A percentile compares a stretch with the other conserved stretches of the same genome.
phyloP scores from a whole-genome alignment of 129 eudicot genomes.

The Flaveria bidentis region DNA sequence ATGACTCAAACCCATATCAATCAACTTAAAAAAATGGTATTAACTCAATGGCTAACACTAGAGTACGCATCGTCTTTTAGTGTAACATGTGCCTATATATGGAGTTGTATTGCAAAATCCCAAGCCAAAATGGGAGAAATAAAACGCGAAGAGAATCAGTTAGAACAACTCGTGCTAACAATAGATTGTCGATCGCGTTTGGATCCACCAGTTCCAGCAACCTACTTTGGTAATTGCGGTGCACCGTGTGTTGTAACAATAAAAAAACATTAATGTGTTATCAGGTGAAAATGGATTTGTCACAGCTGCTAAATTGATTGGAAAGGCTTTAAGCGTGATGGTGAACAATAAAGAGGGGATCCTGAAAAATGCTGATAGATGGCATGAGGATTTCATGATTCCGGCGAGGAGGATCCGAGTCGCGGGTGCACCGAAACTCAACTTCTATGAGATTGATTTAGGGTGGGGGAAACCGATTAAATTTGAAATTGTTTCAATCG shows the following conservation, averaged over 20 bases:
- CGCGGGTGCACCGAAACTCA: conserved; percentile 47
- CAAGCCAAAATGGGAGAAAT: conserved; percentile 9
- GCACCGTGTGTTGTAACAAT: conserved; percentile 6
- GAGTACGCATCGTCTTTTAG: conserved; percentile 47
- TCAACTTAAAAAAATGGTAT: conserved; percentile 28
- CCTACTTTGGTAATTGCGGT: conserved; percentile 51
- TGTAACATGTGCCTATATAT: conserved; percentile 36
- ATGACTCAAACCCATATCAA: conserved; percentile 32
- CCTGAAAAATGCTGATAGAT: conserved; percentile 12
- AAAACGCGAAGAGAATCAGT: conserved; percentile 27
- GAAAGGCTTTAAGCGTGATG: conserved; percentile 20
- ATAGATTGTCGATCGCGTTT: conserved; percentile 51
- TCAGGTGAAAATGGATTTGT: conserved; percentile 33
- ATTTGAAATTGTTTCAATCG: conserved; percentile 43
- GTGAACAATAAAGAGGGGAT: conserved; percentile 29
- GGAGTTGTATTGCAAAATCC: conserved; percentile 46
- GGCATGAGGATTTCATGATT: conserved; percentile 17
- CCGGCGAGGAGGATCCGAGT: conserved; percentile 22
- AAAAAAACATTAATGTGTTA: neutral
- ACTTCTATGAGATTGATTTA: conserved; percentile 45
- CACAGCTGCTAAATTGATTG: conserved; percentile 26
- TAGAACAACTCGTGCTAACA: conserved; percentile 40
- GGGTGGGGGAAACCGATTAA: conserved; percentile 53
- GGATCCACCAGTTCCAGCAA: conserved; percentile 46
- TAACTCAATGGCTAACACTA: conserved; percentile 13